Conservation (phyloP, 2,329 filamentous ascomycete genomes). For the Aspergillus fumigatus region DNA sequence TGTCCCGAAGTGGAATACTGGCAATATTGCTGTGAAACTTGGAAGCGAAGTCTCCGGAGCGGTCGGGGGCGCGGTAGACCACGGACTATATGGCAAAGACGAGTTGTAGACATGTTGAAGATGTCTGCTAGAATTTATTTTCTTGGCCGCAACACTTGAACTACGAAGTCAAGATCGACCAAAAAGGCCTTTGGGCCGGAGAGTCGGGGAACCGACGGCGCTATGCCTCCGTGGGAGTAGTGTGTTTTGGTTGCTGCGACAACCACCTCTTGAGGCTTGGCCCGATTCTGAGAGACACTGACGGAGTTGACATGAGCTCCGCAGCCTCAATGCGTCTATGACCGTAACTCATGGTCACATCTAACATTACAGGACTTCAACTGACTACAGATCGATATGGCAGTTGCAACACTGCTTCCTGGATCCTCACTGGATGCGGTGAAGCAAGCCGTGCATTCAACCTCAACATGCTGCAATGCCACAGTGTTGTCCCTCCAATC, state of each 20-base stretch:
- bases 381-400: constrained; percentile 19
- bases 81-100: background rate
- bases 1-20: constrained; percentile 19
- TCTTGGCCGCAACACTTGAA: background rate
- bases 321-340: constrained; percentile 6
- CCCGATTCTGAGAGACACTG: background rate
- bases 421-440: constrained; percentile 41
- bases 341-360: constrained; percentile 13
- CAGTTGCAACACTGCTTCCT: constrained; percentile 29
- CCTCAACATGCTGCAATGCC: constrained; percentile 49
- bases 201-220: background rate
- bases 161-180: background rate
- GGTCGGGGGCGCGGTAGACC: background rate
- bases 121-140: background rate
- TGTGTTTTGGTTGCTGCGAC: constrained; percentile 8
- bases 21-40: constrained; percentile 2
- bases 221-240: constrained; percentile 13
- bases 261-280: constrained; percentile 8
- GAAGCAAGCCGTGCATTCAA: constrained; percentile 52
- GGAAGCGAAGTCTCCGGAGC: background rate
- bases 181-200: background rate
- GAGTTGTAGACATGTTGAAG: background rate
- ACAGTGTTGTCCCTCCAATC: constrained; percentile 38
- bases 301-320: background rate
- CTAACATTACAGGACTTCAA: constrained; percentile 5